Conservation (phyloP, 2,329 filamentous ascomycete genomes). For the Penicillium nordicum region DNA sequence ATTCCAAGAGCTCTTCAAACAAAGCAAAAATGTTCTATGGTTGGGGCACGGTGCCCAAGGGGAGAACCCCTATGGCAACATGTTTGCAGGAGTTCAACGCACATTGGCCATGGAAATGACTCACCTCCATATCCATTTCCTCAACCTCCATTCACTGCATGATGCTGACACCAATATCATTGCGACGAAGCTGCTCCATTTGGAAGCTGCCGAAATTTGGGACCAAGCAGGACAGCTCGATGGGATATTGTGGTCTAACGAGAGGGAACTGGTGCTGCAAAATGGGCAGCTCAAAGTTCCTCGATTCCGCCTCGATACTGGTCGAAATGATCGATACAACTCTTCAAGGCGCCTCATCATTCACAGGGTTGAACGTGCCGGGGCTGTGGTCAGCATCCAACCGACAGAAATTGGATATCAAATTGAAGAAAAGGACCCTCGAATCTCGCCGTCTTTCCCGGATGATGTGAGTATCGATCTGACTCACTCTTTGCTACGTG, state of each 20-base stretch:
- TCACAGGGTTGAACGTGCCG: conserved; percentile 8
- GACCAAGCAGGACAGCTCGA: conserved; percentile 9
- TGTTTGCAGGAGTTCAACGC: conserved; percentile 23
- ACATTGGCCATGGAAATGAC: conserved; percentile 22
- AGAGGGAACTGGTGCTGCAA: conserved; percentile 28
- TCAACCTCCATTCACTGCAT: conserved; percentile 13
- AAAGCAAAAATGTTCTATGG: conserved; percentile 25
- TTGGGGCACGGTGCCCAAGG: conserved; percentile 22
- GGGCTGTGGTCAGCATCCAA: conserved; percentile 3
- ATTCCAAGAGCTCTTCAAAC: conserved; percentile 23
- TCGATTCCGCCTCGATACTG: conserved; percentile 20
- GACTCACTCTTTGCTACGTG: conserved; percentile 12
- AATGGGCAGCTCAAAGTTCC: conserved; percentile 28
- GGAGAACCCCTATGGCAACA: conserved; percentile 20
- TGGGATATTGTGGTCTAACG: conserved; percentile 28
- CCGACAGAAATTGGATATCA: conserved; percentile 8
- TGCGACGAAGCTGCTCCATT: conserved; percentile 15
- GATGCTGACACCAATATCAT: conserved; percentile 6
- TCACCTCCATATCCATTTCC: conserved; percentile 19
- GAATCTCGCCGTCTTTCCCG: not conserved
- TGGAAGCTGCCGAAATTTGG: conserved; percentile 17
- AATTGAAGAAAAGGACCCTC: conserved; percentile 4
- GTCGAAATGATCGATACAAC: conserved; percentile 25
- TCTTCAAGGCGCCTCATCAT: conserved; percentile 20
- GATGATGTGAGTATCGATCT: conserved; percentile 10